phyloP scores from a whole-genome alignment of 345 rosid genomes.

The Nephelium lappaceum region DNA sequence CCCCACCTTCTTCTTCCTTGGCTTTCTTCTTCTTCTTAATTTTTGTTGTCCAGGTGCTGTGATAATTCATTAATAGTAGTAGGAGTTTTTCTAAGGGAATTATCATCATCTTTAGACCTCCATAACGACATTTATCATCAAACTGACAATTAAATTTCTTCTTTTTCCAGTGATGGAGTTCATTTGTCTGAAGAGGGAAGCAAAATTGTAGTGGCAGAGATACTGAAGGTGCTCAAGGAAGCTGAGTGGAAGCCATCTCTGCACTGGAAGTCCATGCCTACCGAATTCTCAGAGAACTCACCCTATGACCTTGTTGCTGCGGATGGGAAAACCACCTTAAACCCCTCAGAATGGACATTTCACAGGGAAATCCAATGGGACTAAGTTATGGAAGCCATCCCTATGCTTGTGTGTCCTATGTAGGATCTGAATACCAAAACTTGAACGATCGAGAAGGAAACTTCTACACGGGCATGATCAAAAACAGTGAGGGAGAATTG shows the following conservation, averaged over 20 bases:
- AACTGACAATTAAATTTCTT: background rate
- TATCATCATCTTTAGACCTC: background rate
- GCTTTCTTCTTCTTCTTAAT: background rate
- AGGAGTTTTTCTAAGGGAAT: background rate
- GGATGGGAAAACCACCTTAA: conserved; percentile 69
- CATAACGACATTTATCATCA: background rate
- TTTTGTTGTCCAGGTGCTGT: background rate
- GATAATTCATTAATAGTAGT: background rate
- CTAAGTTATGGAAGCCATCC: conserved; percentile 23
- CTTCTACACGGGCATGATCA: background rate
- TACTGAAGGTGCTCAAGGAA: conserved; percentile 72
- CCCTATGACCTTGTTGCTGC: conserved; percentile 81
- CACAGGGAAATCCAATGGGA: conserved; percentile 84
- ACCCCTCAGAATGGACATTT: conserved; percentile 84
- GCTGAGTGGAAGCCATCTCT: conserved; percentile 91
- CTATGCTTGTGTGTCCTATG: background rate
- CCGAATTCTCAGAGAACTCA: conserved; percentile 80
- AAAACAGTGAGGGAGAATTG: background rate
- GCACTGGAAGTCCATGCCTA: conserved; percentile 89
- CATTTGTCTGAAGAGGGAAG: conserved; percentile 92
- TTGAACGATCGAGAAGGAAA: background rate
- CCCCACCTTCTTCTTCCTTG: background rate
- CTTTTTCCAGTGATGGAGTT: conserved; percentile 66
- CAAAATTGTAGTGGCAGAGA: conserved; percentile 80
- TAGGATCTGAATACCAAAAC: background rate